Conservation (phyloP, 441 rosid species). For the Rhodomyrtus psidioides region DNA sequence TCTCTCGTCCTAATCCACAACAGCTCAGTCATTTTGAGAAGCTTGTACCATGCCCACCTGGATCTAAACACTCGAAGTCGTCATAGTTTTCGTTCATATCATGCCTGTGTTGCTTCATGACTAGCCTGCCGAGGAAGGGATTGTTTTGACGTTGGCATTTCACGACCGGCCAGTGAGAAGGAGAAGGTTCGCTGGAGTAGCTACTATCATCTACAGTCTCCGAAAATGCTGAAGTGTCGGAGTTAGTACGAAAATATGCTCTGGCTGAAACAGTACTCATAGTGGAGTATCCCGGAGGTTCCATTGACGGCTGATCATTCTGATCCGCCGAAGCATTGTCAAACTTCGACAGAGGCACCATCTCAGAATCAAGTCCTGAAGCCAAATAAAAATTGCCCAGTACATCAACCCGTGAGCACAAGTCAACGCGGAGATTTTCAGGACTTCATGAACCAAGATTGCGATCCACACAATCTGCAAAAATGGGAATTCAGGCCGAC, state of each 20-base stretch:
- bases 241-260: slow-evolving; percentile 44
- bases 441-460: not conserved
- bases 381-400: slow-evolving; percentile 6
- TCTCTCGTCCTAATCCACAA: not conserved
- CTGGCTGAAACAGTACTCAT: slow-evolving; percentile 51
- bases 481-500: not conserved
- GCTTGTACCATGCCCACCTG: slow-evolving; percentile 28
- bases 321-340: slow-evolving; percentile 51
- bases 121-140: slow-evolving; percentile 15
- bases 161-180: slow-evolving; percentile 42
- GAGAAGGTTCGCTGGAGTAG: slow-evolving; percentile 63
- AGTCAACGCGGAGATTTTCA: not conserved
- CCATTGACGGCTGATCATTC: slow-evolving; percentile 36
- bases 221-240: slow-evolving; percentile 56
- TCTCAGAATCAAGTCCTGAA: slow-evolving; percentile 1
- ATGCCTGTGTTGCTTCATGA: slow-evolving; percentile 23
- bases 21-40: not conserved
- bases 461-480: not conserved
- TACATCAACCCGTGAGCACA: not conserved
- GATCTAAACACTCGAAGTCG: slow-evolving; percentile 32
- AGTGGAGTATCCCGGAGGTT: slow-evolving; percentile 55
- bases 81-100: slow-evolving; percentile 27
- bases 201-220: slow-evolving; percentile 50
- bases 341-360: slow-evolving; percentile 35
- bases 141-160: slow-evolving; percentile 21